Base-by-base conservation (phyloP, 164 flowering plant genomes). In the Berberis thunbergii region DNA sequence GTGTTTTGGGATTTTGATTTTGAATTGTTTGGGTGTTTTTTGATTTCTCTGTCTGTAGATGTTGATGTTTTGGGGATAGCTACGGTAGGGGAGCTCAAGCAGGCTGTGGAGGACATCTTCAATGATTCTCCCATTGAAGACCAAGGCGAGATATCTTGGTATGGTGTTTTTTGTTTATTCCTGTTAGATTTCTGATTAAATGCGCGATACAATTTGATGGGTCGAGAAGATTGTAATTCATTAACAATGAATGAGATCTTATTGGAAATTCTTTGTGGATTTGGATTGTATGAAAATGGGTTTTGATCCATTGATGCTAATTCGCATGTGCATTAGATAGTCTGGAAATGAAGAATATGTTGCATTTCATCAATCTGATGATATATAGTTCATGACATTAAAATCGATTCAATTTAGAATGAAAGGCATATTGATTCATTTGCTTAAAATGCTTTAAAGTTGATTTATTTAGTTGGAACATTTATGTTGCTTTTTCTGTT, bases 61-160 rank as follows among this genome's bases (percentile, higher is more conserved):
- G 78, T 94, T 70, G 76, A 81, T 63, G 84, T 87, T 67, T 40
- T 57, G 41, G 85, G 72, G 66, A 72, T 62, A 4, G 95, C 89
- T 6, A 78, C 82, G 0, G 75, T 94, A 41, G 74, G 72, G 43
- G 87, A 91, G 44, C 83, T 91, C 4, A 94, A 84, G 74, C 70
- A 70, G 66, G 91, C 95, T 3, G 85, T 94, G 62, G 96, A 88
- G 75, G 77, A 72, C 9, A 83, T 76, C 7, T 91, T 94, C 67
- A 65, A 68, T 61, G 75, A 79, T 64, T 74, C 81, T 55, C 83
- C 88, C 7, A 72, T 57, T 56, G 75, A 76, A 44, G 84, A 81
- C 43, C 79, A 78, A 1, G 76, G 79, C 45, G 73, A 76, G 59
- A 79, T 94, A 66, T 94, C 97, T 62, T 94, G 98, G 98, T 91